Conservation (phyloP, 225 moss, liverwort and hornwort species). For the Sphagnum contortum region DNA sequence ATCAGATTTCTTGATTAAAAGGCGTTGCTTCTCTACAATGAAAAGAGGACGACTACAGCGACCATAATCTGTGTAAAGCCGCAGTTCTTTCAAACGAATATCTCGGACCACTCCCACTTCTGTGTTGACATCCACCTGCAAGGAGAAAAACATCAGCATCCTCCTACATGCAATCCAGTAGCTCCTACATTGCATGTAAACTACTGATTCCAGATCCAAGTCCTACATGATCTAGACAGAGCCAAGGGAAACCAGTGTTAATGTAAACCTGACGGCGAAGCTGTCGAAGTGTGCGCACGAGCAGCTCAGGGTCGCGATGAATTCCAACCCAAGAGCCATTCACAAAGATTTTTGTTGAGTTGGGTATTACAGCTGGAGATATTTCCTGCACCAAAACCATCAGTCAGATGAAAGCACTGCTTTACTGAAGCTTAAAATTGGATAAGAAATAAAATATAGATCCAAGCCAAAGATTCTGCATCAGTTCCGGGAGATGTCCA, state of each 20-base stretch:
- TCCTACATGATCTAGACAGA: not conserved
- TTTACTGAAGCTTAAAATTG: not conserved
- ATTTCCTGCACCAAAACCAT: conserved; percentile 44
- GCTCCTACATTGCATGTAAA: conserved; percentile 3
- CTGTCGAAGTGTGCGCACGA: conserved; percentile 83
- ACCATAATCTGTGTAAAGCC: conserved; percentile 98
- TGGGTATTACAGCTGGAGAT: conserved; percentile 95
- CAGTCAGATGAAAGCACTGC: not conserved
- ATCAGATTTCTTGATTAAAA: conserved; percentile 91
- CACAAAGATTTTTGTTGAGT: conserved; percentile 97
- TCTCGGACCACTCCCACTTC: conserved; percentile 98
- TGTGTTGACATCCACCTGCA: conserved; percentile 85
- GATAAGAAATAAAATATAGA: not conserved
- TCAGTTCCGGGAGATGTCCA: too few relatives aligned
- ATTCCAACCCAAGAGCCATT: conserved; percentile 99
- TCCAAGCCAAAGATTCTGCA: too few relatives aligned
- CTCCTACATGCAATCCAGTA: not conserved
- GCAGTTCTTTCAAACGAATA: conserved; percentile 92
- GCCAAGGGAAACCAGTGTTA: too few relatives aligned
- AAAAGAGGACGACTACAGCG: conserved; percentile 96
- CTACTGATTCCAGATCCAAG: not conserved
- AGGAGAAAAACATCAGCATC: conserved; percentile 2
- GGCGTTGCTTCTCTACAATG: conserved; percentile 92
- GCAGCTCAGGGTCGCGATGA: conserved; percentile 92
- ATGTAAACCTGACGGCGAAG: conserved; percentile 69